phyloP scores from a whole-genome alignment of 257 asterid species.

The Lycium ferocissimum region DNA sequence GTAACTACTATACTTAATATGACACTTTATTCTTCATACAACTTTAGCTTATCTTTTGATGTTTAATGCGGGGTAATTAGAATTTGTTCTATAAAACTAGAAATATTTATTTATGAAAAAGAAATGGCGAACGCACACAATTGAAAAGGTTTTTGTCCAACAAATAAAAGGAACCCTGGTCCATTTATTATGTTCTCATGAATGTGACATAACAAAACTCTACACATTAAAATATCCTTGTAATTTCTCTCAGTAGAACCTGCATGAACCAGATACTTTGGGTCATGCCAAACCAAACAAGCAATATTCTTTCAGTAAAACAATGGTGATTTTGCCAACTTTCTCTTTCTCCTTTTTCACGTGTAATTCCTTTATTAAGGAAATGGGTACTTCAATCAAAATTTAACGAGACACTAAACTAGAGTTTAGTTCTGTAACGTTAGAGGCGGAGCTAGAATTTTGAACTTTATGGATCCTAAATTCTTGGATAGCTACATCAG shows the following conservation, averaged over 20 bases:
- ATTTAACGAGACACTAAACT: background rate
- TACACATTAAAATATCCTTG: background rate
- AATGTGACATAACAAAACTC: constrained; percentile 20
- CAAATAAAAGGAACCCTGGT: constrained; percentile 11
- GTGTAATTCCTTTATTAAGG: background rate
- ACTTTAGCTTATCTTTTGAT: constrained; percentile 1
- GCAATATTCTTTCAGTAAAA: constrained; percentile 23
- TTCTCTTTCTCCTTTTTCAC: background rate
- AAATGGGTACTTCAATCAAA: background rate
- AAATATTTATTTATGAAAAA: background rate
- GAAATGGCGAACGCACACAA: background rate
- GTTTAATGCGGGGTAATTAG: background rate
- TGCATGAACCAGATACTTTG: constrained; percentile 29
- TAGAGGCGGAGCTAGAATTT: background rate
- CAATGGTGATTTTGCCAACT: background rate
- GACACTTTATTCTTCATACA: background rate
- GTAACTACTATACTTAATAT: background rate
- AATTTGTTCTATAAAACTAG: background rate
- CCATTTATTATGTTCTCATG: constrained; percentile 22
- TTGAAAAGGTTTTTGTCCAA: constrained; percentile 17
- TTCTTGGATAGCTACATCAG: no score
- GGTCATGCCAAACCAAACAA: constrained; percentile 29
- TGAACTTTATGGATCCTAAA: background rate
- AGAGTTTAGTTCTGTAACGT: background rate
- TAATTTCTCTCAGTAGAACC: constrained; percentile 23